Evolutionary conservation across 345 rosid genomes (phyloP), one percentile per base, ranked within the genome.

Genomic region (Salix arbutifolia): DNA sequence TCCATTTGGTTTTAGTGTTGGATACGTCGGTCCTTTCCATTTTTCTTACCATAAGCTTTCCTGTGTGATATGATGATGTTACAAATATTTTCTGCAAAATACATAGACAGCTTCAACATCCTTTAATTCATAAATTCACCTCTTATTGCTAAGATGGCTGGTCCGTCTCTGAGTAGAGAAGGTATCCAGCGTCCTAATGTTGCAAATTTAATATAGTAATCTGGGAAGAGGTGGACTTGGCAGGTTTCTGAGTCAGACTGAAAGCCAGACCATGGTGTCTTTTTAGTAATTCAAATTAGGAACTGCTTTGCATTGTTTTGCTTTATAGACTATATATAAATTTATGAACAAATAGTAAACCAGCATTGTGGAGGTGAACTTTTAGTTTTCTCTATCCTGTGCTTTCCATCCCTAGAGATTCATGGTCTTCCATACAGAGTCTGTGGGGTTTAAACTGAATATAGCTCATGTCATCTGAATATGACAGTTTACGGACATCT

Each of bases 1-100:
- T 73, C 38, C 69, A 52, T 48, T 12, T 71, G 19, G n/a, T 78
- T 73, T 79, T 61, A 50, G 31, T 50, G 23, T 30, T 46, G 56
- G 6, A 13, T 62, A 38, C 11, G 1, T 2, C 10, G 42, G 42
- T 48, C 19, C 25, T 65, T 23, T 30, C 48, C 37, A 35, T 11
- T 10, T 33, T 10, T 3, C 38, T 35, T 71, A 12, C 23, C 21
- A 26, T 23, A 50, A 23, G 53, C 18, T 17, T 25, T 58, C 52
- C 5, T 23, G 8, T 35, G 35, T 2, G 66, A 33, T 48, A 42
- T 17, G 10, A 8, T 37, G 4, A 42, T 17, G 6, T 42, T 65
- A 62, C 31, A 0, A 38, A 56, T 25, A 28, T 64, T 44, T 21
- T 53, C 23, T 68, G 19, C n/a, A 2, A 38, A 28, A 67, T 48